Evolutionary conservation across 306 rosid genomes (phyloP).

Genomic region (Cucurbita maxima): DNA sequence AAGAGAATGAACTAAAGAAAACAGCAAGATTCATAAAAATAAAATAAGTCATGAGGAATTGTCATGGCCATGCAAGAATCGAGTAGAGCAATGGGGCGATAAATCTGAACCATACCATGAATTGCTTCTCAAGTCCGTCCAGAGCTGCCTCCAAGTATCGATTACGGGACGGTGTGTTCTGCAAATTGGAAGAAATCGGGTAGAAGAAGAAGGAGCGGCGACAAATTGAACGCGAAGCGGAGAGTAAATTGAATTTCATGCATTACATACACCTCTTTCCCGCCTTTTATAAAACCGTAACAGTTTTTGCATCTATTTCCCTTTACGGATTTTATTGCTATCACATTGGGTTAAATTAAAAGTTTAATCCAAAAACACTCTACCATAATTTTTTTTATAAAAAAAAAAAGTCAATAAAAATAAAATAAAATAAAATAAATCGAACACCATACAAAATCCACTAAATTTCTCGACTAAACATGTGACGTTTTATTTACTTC

Average conservation of each 20-base stretch:
- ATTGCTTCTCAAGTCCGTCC: background rate
- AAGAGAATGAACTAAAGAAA: background rate
- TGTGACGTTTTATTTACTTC: too few relatives aligned
- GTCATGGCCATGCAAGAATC: background rate
- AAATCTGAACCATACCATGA: background rate
- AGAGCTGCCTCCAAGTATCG: background rate
- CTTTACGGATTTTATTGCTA: too few relatives aligned
- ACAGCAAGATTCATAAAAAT: background rate
- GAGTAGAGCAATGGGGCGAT: background rate
- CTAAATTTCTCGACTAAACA: too few relatives aligned
- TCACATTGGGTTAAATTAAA: too few relatives aligned
- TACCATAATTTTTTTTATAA: too few relatives aligned
- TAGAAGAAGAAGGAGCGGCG: background rate
- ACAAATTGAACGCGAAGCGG: background rate
- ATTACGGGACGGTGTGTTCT: background rate
- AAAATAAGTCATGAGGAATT: background rate
- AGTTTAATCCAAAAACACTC: too few relatives aligned
- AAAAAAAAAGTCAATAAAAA: too few relatives aligned
- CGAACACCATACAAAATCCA: too few relatives aligned
- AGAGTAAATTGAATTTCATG: background rate
- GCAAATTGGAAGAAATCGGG: background rate
- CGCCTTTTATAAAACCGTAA: background rate
- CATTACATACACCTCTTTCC: background rate
- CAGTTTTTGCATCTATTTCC: background rate
- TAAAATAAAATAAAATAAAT: too few relatives aligned